phyloP scores from a whole-genome alignment of 2,329 filamentous ascomycete species.

The Fusarium euwallaceae region DNA sequence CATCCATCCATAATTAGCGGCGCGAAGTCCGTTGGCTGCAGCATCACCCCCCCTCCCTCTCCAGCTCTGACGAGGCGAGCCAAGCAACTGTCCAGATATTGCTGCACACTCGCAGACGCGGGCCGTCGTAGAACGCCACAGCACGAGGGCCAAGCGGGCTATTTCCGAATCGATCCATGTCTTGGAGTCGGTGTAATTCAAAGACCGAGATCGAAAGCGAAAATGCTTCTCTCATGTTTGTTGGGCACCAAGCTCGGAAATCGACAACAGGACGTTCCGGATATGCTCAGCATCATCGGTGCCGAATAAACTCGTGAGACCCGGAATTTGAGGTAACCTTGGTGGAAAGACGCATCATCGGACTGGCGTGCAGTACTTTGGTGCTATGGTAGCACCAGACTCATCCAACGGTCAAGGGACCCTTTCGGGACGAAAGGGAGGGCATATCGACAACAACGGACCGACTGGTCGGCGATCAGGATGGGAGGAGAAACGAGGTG shows the following conservation, averaged over 20 bases:
- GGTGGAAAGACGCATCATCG: conserved; percentile 6
- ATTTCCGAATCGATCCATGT: background rate
- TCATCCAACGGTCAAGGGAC: conserved; percentile 12
- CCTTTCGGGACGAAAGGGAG: background rate
- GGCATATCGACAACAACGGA: conserved; percentile 41
- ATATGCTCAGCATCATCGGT: background rate
- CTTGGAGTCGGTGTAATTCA: conserved; percentile 6
- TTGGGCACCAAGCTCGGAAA: background rate
- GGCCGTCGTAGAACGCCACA: conserved; percentile 10
- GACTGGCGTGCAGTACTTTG: background rate
- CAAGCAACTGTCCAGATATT: background rate
- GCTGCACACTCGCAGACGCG: conserved; percentile 2
- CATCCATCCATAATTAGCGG: background rate
- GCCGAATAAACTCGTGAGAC: conserved; percentile 1
- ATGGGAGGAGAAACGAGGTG: conserved; percentile 39
- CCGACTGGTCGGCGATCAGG: conserved; percentile 44
- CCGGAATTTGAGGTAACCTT: conserved; percentile 1
- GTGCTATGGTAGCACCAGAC: background rate
- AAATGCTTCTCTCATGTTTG: background rate
- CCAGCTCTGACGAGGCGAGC: background rate
- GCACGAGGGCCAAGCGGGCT: conserved; percentile 1
- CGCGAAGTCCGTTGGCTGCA: conserved; percentile 1
- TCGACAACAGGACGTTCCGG: background rate
- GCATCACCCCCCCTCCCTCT: background rate
- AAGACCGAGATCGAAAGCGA: conserved; percentile 7